phyloP scores from a whole-genome alignment of 805 yeast genomes.

The Suhomyces sp. region DNA sequence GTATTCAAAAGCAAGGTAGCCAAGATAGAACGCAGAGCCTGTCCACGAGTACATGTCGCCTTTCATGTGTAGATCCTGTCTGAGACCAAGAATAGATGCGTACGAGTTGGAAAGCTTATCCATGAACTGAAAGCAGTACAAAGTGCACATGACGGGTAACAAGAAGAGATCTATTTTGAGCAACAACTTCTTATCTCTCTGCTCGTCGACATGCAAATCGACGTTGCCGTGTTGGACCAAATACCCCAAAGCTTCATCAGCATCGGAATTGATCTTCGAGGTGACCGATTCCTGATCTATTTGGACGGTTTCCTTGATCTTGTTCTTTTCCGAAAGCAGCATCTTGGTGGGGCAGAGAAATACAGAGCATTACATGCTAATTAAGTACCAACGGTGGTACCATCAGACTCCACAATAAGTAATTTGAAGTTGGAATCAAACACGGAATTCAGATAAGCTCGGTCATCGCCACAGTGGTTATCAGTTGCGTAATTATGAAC shows the following conservation, averaged over 20 bases:
- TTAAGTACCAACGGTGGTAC: neutral
- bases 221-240: neutral
- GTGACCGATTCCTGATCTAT: neutral
- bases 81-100: conserved; percentile 53
- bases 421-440: too few relatives aligned
- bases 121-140: conserved; percentile 55
- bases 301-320: neutral
- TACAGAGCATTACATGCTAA: neutral
- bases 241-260: neutral
- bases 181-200: conserved; percentile 35
- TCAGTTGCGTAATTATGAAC: neutral
- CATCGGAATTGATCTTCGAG: neutral
- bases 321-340: neutral
- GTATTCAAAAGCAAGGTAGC: conserved; percentile 57
- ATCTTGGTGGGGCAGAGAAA: neutral
- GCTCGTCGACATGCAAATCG: conserved; percentile 13
- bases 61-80: conserved; percentile 43
- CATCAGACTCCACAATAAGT: neutral
- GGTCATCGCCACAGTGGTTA: neutral
- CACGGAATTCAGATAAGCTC: neutral
- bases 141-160: conserved; percentile 48
- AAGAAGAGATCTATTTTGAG: conserved; percentile 52
- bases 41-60: conserved; percentile 44
- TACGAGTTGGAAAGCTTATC: conserved; percentile 54
- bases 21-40: conserved; percentile 46